phyloP scores from a whole-genome alignment of 768 basidiomycete species.

The Amanita subjunquillea region DNA sequence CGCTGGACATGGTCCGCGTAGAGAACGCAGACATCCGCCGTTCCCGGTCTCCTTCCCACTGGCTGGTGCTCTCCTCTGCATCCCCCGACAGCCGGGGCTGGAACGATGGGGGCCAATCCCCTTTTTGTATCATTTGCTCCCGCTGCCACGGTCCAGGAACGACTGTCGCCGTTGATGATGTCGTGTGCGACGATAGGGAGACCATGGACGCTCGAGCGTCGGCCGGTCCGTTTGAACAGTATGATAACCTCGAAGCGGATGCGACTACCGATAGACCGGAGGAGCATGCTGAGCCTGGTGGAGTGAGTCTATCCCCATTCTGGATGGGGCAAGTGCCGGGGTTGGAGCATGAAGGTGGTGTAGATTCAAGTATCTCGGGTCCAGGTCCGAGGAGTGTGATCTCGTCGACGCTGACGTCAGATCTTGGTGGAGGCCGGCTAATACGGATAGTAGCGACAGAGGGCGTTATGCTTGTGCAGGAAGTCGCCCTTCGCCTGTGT shows the following conservation, averaged over 20 bases:
- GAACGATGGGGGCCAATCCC: neutral
- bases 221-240: neutral
- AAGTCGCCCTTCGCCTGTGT: neutral
- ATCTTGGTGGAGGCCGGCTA: neutral
- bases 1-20: neutral
- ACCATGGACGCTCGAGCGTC: slow-evolving; percentile 1
- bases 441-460: neutral
- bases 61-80: neutral
- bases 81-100: neutral
- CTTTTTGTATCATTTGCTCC: slow-evolving; percentile 1
- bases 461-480: neutral
- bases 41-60: neutral
- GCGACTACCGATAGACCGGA: neutral
- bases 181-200: neutral
- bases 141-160: slow-evolving; percentile 5
- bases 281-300: neutral
- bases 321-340: neutral
- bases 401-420: neutral
- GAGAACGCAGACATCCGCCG: neutral
- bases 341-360: neutral
- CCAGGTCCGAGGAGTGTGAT: neutral
- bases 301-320: neutral
- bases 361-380: neutral
- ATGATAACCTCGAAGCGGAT: neutral
- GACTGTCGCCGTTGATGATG: slow-evolving; percentile 4